These are phyloP conservation scores for Alternaria arbusti DNA, from an alignment of 2,329 filamentous ascomycete genomes.

Conservation along the genomic window DNA sequence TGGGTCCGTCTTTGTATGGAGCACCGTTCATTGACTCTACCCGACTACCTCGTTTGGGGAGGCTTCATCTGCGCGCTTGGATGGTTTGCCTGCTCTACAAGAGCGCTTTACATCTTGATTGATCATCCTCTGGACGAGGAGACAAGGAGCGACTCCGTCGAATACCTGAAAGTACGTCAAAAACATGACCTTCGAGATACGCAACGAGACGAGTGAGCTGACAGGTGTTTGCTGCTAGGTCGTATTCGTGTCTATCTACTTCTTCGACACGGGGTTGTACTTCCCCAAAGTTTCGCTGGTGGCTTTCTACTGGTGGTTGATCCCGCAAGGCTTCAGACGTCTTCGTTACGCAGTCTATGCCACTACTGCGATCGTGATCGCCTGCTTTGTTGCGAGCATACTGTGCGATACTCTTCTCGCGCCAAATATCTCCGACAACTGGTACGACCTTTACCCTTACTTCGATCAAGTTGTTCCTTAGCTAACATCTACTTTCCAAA, in stretches of 20 bases:
- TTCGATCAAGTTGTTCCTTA: neutral
- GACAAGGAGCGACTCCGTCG: constrained; percentile 22
- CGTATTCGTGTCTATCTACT: constrained; percentile 25
- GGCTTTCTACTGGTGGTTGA: constrained; percentile 34
- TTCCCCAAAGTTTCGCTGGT: constrained; percentile 29
- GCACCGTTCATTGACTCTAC: constrained; percentile 16
- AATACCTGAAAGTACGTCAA: constrained; percentile 18
- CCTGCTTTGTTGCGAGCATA: constrained; percentile 19
- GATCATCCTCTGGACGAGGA: constrained; percentile 21
- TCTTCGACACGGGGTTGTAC: constrained; percentile 31
- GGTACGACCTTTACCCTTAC: constrained; percentile 6
- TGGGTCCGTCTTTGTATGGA: constrained; percentile 23
- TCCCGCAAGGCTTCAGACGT: constrained; percentile 24
- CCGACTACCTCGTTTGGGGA: constrained; percentile 30
- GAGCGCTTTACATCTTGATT: constrained; percentile 22
- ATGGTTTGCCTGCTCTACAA: constrained; percentile 23
- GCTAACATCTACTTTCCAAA: neutral
- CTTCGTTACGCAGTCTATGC: constrained; percentile 25
- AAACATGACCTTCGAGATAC: neutral
- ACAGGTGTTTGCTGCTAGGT: constrained; percentile 8
- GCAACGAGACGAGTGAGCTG: neutral
- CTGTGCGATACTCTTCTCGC: constrained; percentile 23
- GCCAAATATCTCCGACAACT: constrained; percentile 23
- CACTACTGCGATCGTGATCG: constrained; percentile 8
- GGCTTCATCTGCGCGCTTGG: constrained; percentile 27